Base-by-base conservation (phyloP, 129 eudicot species). In the Dittrichia graveolens region DNA sequence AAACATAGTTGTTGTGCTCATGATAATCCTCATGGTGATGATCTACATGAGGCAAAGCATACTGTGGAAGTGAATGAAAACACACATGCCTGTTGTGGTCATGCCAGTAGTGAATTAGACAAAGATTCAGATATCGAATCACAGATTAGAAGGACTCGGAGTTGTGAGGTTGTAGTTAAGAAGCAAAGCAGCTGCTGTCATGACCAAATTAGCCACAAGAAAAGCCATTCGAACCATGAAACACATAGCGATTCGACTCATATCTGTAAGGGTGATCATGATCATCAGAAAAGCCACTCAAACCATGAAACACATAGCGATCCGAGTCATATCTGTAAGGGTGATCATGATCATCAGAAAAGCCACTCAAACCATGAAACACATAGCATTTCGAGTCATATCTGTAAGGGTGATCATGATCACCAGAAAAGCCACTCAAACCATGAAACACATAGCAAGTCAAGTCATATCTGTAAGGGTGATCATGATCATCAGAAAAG, bases 161-260 rank as follows among this genome's bases (percentile, higher is more conserved):
- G 63, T 13, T 58, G 72, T 72, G 75, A 50, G 61, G 40, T 41
- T 43, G 61, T 6, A 34, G 49, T 47, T 37, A 63, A 69, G 62
- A 37, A 54, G 69, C 35, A 46, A 37, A 50, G 64, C 19, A 4
- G n/a, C 24, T 15, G 41, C 61, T 56, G 55, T 19, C 39, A 76
- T 50, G 66, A 76, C 4, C 24, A 72, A 66, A 66, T 38, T 18
- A 44, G 46, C 11, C 65, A 61, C 70, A 78, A 67, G 70, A 78
- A 81, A 55, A 47, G 69, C 49, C 54, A 56, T 46, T 78, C 80
- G 19, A 39, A 60, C 31, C 73, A 39, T 35, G 79, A 72, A 42
- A 38, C 63, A 41, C 61, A 34, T 50, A 40, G 66, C 19, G 56
- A 34, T 53, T 47, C 56, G 11, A 10, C 19, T 24, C 45, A 47